Percentiles rank a stretch among this genome's conserved stretches.
Conservation (phyloP, 2,329 filamentous ascomycete species). For the Leptosphaerulina australis region DNA sequence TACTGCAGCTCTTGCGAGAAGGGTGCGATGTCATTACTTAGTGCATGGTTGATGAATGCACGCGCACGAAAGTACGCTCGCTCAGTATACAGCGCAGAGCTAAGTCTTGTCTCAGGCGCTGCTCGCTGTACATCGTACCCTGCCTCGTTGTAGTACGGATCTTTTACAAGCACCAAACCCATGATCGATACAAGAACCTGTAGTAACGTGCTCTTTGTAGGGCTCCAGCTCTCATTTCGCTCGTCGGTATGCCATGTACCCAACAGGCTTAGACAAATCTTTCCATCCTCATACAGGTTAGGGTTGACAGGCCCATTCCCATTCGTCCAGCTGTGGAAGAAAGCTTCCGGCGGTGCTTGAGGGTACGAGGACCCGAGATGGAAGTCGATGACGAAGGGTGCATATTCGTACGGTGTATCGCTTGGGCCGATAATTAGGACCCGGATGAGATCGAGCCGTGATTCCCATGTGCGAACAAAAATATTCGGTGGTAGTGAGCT, state of each 20-base stretch:
- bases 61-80: conserved; percentile 60
- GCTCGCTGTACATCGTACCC: conserved; percentile 62
- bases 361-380: conserved; percentile 59
- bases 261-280: conserved; percentile 64
- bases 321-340: conserved; percentile 65
- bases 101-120: conserved; percentile 54
- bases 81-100: conserved; percentile 59
- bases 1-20: conserved; percentile 60
- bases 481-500: conserved; percentile 61
- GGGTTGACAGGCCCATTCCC: conserved; percentile 63
- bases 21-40: conserved; percentile 52
- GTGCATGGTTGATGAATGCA: conserved; percentile 57
- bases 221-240: conserved; percentile 60
- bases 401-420: conserved; percentile 66
- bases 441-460: conserved; percentile 63
- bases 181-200: conserved; percentile 64
- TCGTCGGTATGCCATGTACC: conserved; percentile 64
- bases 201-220: conserved; percentile 60
- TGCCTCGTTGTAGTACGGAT: conserved; percentile 69
- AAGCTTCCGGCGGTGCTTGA: conserved; percentile 58
- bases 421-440: conserved; percentile 64
- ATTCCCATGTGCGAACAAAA: conserved; percentile 65
- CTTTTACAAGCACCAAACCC: conserved; percentile 63
- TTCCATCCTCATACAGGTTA: conserved; percentile 67
- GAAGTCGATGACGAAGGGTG: conserved; percentile 67